Evolutionary conservation across 176 grass and related monocot genomes (phyloP).

Genomic region (Saccharum spontaneum): DNA sequence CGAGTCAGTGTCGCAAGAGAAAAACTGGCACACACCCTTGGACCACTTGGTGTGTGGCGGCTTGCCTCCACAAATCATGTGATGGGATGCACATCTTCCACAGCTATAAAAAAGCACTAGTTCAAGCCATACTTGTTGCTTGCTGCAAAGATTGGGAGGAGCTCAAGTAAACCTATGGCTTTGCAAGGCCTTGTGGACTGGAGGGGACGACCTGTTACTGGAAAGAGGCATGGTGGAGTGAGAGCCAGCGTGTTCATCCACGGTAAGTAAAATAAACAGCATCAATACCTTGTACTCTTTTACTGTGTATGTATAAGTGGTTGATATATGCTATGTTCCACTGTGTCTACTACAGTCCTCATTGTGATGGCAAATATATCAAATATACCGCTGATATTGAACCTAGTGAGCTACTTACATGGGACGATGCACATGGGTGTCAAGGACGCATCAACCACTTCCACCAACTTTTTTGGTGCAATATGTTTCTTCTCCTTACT

Average conservation of each 20-base stretch:
- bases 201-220: slow-evolving; percentile 45
- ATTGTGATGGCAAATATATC: slow-evolving; percentile 42
- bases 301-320: not conserved
- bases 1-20: not conserved
- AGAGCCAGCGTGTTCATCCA: slow-evolving; percentile 59
- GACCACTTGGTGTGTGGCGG: not conserved
- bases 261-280: slow-evolving; percentile 24
- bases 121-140: not conserved
- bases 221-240: slow-evolving; percentile 56
- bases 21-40: not conserved
- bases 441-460: slow-evolving; percentile 42
- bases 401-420: slow-evolving; percentile 59
- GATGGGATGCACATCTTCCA: not conserved
- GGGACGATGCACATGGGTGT: slow-evolving; percentile 72
- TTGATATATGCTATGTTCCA: not conserved
- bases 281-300: not conserved
- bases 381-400: slow-evolving; percentile 41
- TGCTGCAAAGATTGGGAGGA: not conserved
- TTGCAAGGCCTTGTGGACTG: slow-evolving; percentile 55
- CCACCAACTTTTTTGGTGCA: slow-evolving; percentile 47
- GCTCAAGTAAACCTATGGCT: slow-evolving; percentile 32
- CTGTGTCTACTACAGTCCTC: slow-evolving; percentile 24
- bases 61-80: not conserved
- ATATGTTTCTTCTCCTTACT: slow-evolving; percentile 56
- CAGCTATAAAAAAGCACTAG: slow-evolving; percentile 14